Evolutionary conservation across 148 eudicot species (phyloP), one percentile per base, ranked within the genome.

Genomic region (Limonium bicolor): DNA sequence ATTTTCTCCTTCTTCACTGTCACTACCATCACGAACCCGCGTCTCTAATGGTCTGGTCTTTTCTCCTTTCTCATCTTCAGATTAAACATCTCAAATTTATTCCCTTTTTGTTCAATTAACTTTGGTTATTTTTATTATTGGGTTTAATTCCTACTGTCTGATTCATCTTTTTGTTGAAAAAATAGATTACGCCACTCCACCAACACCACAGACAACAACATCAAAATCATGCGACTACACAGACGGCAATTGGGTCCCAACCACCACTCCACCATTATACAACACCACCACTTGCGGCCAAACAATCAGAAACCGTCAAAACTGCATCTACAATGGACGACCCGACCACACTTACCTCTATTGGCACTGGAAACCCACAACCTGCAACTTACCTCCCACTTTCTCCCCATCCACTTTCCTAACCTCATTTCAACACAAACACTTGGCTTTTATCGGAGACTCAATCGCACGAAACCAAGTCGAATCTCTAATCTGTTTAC

Each of bases 361-460:
- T 16, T 90, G 97, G 97, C 77, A 53, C 40, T 90, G 97, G 97
- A 63, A 51, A 36, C 97, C 97, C 4, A 60, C 47, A 4, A 34
- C 73, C 19, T 90, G 95, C 56, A 17, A 60, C 27, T 62, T 84
- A 35, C n/a, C n/a, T n/a, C 69, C 73, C 28, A 72, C 80, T 69
- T 84, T 90, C 42, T 74, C 70, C 13, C 97, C 97, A 37, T 32
- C 35, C 27, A 42, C 36, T n/a, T 90, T 90, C 54, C 64, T 90
- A 32, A 49, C 55, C 25, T 61, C 75, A 26, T 31, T 73, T 15
- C 39, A 49, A 30, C 68, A 68, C 43, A 84, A 73, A 48, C 84
- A 80, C 63, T 43, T 90, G 32, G 97, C 97, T 10, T 90, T 90
- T 74, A 84, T 90, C 20, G 97, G 97, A 26, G 97, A 90, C 44